phyloP scores from a whole-genome alignment of 768 basidiomycete species.

The Pleurotus giganteus region DNA sequence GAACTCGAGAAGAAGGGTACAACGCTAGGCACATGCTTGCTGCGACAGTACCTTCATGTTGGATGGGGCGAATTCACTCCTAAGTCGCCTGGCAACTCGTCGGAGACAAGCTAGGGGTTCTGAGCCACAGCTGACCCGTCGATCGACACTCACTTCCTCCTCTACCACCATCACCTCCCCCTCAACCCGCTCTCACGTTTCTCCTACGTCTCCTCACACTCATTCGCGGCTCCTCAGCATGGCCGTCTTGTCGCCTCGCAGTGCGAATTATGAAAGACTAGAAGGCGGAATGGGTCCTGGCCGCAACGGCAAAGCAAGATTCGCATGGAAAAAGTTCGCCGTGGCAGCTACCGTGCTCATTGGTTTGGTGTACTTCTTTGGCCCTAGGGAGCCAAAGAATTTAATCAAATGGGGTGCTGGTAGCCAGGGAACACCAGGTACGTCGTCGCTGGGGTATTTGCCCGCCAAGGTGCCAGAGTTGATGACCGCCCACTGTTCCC shows the following conservation, averaged over 20 bases:
- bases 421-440: not conserved
- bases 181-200: not conserved
- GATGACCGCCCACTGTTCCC: too few relatives aligned
- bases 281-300: constrained; percentile 48
- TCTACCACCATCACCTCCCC: constrained; percentile 3
- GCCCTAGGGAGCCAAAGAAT: constrained; percentile 36
- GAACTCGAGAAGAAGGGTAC: not conserved
- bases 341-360: constrained; percentile 56
- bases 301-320: constrained; percentile 23
- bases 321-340: constrained; percentile 68
- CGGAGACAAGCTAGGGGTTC: not conserved
- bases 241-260: constrained; percentile 23
- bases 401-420: not conserved
- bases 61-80: constrained; percentile 3
- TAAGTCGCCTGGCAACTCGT: not conserved
- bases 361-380: constrained; percentile 65
- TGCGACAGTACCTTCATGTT: constrained; percentile 3
- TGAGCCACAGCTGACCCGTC: constrained; percentile 1
- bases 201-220: not conserved
- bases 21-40: not conserved
- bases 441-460: not conserved
- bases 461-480: not conserved
- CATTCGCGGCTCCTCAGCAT: constrained; percentile 5
- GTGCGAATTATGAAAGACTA: constrained; percentile 28
- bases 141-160: not conserved